Evolutionary conservation across 805 yeast genomes (phyloP), one percentile per base, ranked within the genome.

Genomic region (Saccharomycopsis olivae): DNA sequence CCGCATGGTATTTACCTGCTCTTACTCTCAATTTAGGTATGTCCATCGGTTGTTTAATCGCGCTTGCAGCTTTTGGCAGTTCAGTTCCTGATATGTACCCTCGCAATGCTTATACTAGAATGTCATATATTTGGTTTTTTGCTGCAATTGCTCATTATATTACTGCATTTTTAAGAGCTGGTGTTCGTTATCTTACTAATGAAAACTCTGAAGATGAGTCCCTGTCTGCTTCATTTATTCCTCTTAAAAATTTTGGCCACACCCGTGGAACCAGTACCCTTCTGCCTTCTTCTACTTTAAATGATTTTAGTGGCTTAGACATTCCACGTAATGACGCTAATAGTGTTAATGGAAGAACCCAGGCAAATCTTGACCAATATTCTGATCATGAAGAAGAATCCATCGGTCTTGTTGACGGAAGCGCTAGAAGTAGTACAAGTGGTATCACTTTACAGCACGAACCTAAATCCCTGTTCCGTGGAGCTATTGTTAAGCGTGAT

Each of bases 81-180:
- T 63, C 78, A 14, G 78, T 76, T 18, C 80, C 83, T 0, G 65
- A 52, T 40, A 62, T 85, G 51, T 89, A 85, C 55, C 95, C 95
- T 1, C 65, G 69, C 30, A 84, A 84, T 54, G 78, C 81, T 1
- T 87, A 87, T 58, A 60, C 72, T 11, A 71, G 68, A 51, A 75
- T 83, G 74, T 69, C 81, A 18, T 62, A 71, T 53, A 69, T 82
- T 9, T 58, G 86, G 43, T 58, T 79, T 9, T 54, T 78, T 36
- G 56, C 75, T 9, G 57, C 76, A 2, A 42, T 68, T 2, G 58
- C 64, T 2, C 95, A 84, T 48, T 72, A 69, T 53, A 45, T 64
- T 10, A 53, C 73, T 14, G 78, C 86, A 0, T 49, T 77, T 5
- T 51, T 80, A 25, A 59, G 65, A 35, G 57, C 64, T 9, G 68